Conservation (phyloP, 2,329 filamentous ascomycete genomes). For the Zasmidium angulare region DNA sequence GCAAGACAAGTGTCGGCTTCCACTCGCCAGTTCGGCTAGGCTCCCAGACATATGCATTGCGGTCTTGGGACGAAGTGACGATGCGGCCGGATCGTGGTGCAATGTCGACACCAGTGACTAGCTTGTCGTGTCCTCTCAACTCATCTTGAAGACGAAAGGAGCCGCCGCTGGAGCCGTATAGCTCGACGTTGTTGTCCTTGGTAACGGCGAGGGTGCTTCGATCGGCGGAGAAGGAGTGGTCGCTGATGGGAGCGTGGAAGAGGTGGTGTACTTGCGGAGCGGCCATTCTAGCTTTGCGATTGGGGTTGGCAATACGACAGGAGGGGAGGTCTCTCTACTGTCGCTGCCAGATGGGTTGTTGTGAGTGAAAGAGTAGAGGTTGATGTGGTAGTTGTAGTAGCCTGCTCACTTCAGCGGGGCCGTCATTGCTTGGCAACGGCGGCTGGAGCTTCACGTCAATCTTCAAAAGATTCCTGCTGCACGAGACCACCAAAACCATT, state of each 20-base stretch:
- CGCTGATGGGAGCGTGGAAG: constrained; percentile 92
- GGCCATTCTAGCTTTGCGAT: constrained; percentile 67
- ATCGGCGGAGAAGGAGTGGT: constrained; percentile 97
- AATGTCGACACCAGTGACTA: constrained; percentile 93
- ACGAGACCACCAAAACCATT: background rate
- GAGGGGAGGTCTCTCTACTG: constrained; percentile 92
- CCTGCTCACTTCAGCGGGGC: too few species aligned
- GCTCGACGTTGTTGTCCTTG: constrained; percentile 84
- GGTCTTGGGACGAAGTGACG: constrained; percentile 96
- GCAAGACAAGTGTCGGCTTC: constrained; percentile 94
- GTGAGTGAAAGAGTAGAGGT: constrained; percentile 2
- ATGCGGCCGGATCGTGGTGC: constrained; percentile 87
- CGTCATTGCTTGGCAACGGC: background rate
- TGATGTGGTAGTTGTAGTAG: constrained; percentile 2
- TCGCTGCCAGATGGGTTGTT: constrained; percentile 38
- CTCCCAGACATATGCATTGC: constrained; percentile 98
- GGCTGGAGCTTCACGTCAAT: constrained; percentile 1
- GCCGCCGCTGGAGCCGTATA: constrained; percentile 70
- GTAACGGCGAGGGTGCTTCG: constrained; percentile 85
- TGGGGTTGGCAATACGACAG: constrained; percentile 55
- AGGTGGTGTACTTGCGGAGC: constrained; percentile 91
- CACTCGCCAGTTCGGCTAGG: constrained; percentile 83
- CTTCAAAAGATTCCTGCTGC: background rate
- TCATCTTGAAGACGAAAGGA: constrained; percentile 85
- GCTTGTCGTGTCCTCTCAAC: constrained; percentile 95